Evolutionary conservation across 2,329 filamentous ascomycete genomes (phyloP).

Genomic region (Paraphaeosphaeria minitans): DNA sequence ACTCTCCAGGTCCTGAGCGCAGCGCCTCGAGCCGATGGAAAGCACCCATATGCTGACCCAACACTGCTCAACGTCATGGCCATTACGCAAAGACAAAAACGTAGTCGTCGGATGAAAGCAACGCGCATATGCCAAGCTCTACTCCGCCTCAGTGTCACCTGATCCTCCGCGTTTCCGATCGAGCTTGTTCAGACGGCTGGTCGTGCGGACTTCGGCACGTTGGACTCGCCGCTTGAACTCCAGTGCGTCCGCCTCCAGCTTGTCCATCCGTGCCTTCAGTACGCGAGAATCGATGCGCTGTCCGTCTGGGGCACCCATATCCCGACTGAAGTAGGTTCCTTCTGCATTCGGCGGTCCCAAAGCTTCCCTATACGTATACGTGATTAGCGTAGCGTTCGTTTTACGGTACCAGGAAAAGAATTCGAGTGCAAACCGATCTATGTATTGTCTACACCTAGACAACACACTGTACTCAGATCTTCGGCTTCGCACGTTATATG

Average conservation of each 20-base stretch:
- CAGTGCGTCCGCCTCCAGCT: conserved; percentile 18
- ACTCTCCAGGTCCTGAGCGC: neutral
- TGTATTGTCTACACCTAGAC: too few relatives aligned
- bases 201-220: conserved; percentile 26
- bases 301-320: neutral
- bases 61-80: neutral
- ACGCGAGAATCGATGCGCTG: neutral
- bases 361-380: conserved; percentile 13
- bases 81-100: neutral
- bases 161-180: conserved; percentile 1
- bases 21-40: neutral
- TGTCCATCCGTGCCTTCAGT: conserved; percentile 12
- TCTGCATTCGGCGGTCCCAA: conserved; percentile 30
- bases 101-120: too few relatives aligned
- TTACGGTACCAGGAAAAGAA: too few relatives aligned
- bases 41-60: neutral
- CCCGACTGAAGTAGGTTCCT: conserved; percentile 21
- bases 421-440: too few relatives aligned
- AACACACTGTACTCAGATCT: too few relatives aligned
- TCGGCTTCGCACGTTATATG: neutral
- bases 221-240: conserved; percentile 24
- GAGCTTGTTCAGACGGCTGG: conserved; percentile 20
- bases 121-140: neutral
- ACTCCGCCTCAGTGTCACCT: neutral
- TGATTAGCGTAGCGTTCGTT: neutral